These are phyloP conservation scores for Amylocarpus encephaloides DNA, from an alignment of 2,329 filamentous ascomycete species.

Conservation along the genomic window DNA sequence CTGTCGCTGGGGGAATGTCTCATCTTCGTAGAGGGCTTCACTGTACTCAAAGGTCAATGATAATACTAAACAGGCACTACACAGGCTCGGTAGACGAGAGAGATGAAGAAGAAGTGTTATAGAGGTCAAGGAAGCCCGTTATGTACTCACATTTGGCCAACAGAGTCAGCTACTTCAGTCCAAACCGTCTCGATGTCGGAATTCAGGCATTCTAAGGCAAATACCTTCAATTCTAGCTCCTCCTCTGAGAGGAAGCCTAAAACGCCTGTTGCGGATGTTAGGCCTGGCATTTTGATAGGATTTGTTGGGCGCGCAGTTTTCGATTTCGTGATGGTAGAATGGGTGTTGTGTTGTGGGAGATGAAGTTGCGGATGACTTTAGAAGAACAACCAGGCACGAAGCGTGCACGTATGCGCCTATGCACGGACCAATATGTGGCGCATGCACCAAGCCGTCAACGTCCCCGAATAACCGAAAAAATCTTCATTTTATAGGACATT, in stretches of 20 bases:
- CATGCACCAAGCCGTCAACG: no score
- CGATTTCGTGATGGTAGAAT: no score
- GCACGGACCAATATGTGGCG: no score
- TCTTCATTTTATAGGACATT: no score
- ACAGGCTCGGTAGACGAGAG: neutral
- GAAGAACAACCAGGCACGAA: no score
- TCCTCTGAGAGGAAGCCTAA: conserved; percentile 94
- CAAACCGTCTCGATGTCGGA: conserved; percentile 95
- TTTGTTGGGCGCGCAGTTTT: no score
- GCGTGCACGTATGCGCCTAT: neutral
- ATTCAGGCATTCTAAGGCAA: conserved; percentile 91
- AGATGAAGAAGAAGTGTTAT: no score
- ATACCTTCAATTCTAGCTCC: conserved; percentile 88
- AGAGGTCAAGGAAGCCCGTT: no score
- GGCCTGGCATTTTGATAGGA: conserved; percentile 68
- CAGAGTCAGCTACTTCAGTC: conserved; percentile 89
- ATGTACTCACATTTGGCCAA: conserved; percentile 79
- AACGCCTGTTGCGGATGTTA: conserved; percentile 90
- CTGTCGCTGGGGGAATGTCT: conserved; percentile 86
- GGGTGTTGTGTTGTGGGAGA: no score
- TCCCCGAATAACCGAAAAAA: no score
- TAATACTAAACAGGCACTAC: neutral
- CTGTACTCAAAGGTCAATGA: conserved; percentile 40
- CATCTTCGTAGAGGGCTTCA: conserved; percentile 96
- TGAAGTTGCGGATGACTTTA: no score